These are phyloP conservation scores for Helotiales sp. DNA, from an alignment of 2,329 filamentous ascomycete genomes.

Conservation along the genomic window DNA sequence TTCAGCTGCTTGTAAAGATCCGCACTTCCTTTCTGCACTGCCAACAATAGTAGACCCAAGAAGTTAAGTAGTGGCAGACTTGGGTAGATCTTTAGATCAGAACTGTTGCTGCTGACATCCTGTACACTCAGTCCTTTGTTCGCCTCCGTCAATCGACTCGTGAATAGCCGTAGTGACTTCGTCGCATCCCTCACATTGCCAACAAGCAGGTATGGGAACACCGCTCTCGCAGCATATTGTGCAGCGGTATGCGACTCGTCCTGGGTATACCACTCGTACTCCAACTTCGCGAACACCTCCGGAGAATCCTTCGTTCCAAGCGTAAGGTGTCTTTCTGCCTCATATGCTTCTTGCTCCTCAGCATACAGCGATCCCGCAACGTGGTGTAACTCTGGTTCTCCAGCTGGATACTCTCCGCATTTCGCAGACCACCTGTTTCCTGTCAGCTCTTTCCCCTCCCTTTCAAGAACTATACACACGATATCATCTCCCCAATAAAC, in stretches of 20 bases:
- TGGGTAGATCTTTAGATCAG: slow-evolving; percentile 81
- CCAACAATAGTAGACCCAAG: slow-evolving; percentile 78
- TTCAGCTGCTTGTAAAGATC: slow-evolving; percentile 82
- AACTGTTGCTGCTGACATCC: slow-evolving; percentile 72
- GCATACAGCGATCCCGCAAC: slow-evolving; percentile 85
- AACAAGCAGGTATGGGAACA: slow-evolving; percentile 87
- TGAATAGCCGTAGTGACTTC: slow-evolving; percentile 76
- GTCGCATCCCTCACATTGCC: slow-evolving; percentile 91
- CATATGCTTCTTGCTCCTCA: slow-evolving; percentile 90
- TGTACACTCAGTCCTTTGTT: slow-evolving; percentile 67
- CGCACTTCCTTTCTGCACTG: slow-evolving; percentile 72
- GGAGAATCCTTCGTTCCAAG: slow-evolving; percentile 89
- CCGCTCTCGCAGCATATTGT: slow-evolving; percentile 79
- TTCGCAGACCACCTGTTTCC: slow-evolving; percentile 74
- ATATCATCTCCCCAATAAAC: slow-evolving; percentile 83
- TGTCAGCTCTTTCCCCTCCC: slow-evolving; percentile 9
- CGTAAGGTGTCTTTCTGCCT: slow-evolving; percentile 86
- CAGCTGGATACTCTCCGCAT: slow-evolving; percentile 82
- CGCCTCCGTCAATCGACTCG: slow-evolving; percentile 59
- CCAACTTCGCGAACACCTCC: slow-evolving; percentile 75
- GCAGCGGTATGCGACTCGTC: slow-evolving; percentile 87
- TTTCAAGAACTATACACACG: slow-evolving; percentile 44
- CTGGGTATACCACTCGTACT: slow-evolving; percentile 91
- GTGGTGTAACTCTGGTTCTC: slow-evolving; percentile 93
- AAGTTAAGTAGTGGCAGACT: slow-evolving; percentile 95